Evolutionary conservation across 495 filamentous ascomycete genomes (phyloP).

Genomic region (Neurospora sp.): DNA sequence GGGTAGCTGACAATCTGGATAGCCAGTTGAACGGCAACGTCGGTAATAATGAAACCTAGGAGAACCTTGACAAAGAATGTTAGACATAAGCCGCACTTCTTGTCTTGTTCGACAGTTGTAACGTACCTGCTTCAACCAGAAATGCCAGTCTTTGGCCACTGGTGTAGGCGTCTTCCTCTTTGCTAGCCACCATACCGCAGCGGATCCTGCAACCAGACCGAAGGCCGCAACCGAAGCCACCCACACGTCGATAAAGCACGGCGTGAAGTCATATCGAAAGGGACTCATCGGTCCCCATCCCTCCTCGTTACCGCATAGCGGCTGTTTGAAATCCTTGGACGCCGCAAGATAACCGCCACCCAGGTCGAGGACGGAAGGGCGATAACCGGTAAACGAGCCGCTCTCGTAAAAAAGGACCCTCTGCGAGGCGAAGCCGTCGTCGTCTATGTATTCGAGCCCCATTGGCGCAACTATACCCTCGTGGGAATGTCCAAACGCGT

Average conservation of each 20-base stretch:
- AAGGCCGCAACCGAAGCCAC: conserved; percentile 65
- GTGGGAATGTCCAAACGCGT: conserved; percentile 3
- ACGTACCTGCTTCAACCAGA: conserved; percentile 81
- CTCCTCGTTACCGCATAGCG: conserved; percentile 76
- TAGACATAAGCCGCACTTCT: background rate
- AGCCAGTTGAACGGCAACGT: conserved; percentile 60
- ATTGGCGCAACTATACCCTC: conserved; percentile 21
- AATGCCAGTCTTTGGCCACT: conserved; percentile 85
- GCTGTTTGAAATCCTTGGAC: conserved; percentile 38
- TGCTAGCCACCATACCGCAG: conserved; percentile 61
- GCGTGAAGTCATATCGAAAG: conserved; percentile 81
- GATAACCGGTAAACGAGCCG: conserved; percentile 44
- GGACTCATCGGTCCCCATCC: conserved; percentile 93
- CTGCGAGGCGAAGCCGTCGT: conserved; percentile 22
- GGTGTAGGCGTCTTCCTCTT: conserved; percentile 51
- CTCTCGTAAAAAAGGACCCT: conserved; percentile 38
- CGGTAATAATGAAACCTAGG: conserved; percentile 56
- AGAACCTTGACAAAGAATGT: conserved; percentile 41
- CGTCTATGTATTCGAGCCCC: conserved; percentile 11
- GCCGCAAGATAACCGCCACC: conserved; percentile 39
- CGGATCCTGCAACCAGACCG: conserved; percentile 64
- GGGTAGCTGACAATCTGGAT: conserved; percentile 67
- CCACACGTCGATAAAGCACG: conserved; percentile 88
- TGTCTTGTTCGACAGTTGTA: background rate
- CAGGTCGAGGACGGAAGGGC: conserved; percentile 24